Conservation (phyloP, 768 basidiomycete genomes). For the Russula griseocarnosa region DNA sequence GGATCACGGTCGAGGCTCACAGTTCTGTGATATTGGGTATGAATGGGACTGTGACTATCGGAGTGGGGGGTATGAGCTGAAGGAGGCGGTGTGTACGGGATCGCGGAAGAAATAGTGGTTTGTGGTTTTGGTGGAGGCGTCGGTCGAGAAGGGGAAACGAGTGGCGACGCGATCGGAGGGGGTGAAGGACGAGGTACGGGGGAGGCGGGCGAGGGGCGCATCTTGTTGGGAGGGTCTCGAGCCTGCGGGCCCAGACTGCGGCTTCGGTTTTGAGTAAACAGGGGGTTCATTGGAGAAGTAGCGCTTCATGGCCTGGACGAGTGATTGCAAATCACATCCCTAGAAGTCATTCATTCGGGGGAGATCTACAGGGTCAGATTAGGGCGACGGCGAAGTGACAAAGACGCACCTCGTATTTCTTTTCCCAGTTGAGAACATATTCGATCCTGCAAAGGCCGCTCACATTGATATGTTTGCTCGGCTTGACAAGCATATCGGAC, state of each 20-base stretch:
- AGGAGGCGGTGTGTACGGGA: conserved; percentile 9
- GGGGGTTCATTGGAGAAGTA: conserved; percentile 85
- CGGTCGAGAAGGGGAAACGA: conserved; percentile 30
- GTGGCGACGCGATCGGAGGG: conserved; percentile 22
- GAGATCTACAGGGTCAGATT: conserved; percentile 22
- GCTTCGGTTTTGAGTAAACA: conserved; percentile 77
- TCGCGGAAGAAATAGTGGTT: conserved; percentile 8
- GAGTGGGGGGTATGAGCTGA: conserved; percentile 5
- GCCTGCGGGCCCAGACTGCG: conserved; percentile 28
- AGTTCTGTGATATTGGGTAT: conserved; percentile 7
- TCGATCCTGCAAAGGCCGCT: conserved; percentile 68
- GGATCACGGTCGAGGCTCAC: conserved; percentile 20
- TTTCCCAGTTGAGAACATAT: conserved; percentile 73
- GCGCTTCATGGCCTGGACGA: conserved; percentile 74
- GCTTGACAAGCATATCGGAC: conserved; percentile 80
- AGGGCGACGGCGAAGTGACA: conserved; percentile 26
- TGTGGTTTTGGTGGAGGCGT: conserved; percentile 24
- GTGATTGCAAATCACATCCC: conserved; percentile 71
- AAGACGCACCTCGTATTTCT: conserved; percentile 75
- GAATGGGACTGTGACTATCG: conserved; percentile 18
- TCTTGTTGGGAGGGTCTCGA: conserved; percentile 29
- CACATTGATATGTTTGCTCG: conserved; percentile 71
- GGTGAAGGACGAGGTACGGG: conserved; percentile 24
- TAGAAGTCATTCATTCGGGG: conserved; percentile 34
- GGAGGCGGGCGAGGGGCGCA: conserved; percentile 29